These are phyloP conservation scores for Ambispora gerdemannii DNA, from an alignment of 192 early-diverging fungal species.

Conservation along the genomic window DNA sequence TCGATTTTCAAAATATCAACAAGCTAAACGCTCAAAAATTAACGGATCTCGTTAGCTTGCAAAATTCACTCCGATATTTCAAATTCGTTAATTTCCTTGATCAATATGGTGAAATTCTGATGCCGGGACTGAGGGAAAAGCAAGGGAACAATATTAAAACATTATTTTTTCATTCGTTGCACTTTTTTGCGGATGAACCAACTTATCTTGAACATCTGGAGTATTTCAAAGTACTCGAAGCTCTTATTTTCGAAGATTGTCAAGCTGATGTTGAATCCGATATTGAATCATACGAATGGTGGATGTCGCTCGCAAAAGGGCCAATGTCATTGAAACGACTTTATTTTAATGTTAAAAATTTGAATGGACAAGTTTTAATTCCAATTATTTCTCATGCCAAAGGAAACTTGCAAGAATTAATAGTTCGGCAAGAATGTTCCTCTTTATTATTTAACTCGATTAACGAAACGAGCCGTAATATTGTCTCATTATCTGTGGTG, in stretches of 20 bases:
- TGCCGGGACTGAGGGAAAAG: neutral
- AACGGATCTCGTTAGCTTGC: neutral
- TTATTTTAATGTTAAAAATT: neutral
- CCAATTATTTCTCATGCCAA: neutral
- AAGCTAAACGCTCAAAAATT: neutral
- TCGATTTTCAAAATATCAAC: neutral
- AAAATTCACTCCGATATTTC: neutral
- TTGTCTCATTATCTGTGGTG: neutral
- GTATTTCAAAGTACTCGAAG: neutral
- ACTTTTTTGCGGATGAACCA: neutral
- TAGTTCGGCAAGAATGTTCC: neutral
- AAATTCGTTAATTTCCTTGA: neutral
- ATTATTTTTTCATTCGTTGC: neutral
- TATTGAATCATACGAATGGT: neutral
- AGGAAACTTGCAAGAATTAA: neutral
- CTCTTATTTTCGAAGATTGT: neutral
- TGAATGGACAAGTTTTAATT: neutral
- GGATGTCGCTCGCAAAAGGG: neutral
- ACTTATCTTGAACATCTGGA: neutral
- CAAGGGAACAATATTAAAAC: neutral
- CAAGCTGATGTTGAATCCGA: neutral
- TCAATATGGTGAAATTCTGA: neutral
- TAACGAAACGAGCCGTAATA: neutral
- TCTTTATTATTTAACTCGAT: neutral
- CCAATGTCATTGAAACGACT: neutral